These are phyloP conservation scores for Rhizophagus sp. DNA, from an alignment of 192 early-diverging fungal genomes.

Conservation along the genomic window DNA sequence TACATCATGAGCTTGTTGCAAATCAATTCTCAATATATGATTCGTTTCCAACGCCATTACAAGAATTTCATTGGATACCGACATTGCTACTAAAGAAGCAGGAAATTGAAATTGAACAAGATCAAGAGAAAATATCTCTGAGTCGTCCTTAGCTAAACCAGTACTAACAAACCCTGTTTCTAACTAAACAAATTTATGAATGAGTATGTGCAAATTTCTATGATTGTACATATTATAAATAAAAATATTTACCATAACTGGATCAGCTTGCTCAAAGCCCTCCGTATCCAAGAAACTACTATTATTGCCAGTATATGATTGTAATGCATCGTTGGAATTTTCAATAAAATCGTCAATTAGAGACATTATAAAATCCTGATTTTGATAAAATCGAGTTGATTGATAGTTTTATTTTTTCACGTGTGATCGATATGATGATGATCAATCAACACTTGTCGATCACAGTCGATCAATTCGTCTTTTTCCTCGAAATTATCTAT, in stretches of 20 bases:
- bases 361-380: slow-evolving; percentile 33
- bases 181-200: slow-evolving; percentile 37
- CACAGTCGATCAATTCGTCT: too few species aligned
- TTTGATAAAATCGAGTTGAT: too few species aligned
- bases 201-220: background rate
- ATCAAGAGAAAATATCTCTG: slow-evolving; percentile 78
- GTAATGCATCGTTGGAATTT: slow-evolving; percentile 36
- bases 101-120: slow-evolving; percentile 89
- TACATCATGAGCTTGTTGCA: slow-evolving; percentile 77
- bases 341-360: slow-evolving; percentile 50
- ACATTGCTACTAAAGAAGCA: slow-evolving; percentile 67
- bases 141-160: slow-evolving; percentile 50
- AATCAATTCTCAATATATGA: slow-evolving; percentile 83
- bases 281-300: slow-evolving; percentile 9
- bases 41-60: slow-evolving; percentile 76
- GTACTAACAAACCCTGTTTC: slow-evolving; percentile 60
- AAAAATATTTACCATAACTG: slow-evolving; percentile 34
- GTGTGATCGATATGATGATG: too few species aligned
- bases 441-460: too few species aligned
- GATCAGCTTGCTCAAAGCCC: slow-evolving; percentile 34
- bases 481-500: background rate
- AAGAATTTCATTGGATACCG: slow-evolving; percentile 78
- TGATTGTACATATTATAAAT: background rate
- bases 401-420: too few species aligned
- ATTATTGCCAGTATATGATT: slow-evolving; percentile 25